Percentiles rank a stretch among this genome's conserved stretches.
phyloP scores from a whole-genome alignment of 352 stramenopile species.

The Elongisporangium prolatum region DNA sequence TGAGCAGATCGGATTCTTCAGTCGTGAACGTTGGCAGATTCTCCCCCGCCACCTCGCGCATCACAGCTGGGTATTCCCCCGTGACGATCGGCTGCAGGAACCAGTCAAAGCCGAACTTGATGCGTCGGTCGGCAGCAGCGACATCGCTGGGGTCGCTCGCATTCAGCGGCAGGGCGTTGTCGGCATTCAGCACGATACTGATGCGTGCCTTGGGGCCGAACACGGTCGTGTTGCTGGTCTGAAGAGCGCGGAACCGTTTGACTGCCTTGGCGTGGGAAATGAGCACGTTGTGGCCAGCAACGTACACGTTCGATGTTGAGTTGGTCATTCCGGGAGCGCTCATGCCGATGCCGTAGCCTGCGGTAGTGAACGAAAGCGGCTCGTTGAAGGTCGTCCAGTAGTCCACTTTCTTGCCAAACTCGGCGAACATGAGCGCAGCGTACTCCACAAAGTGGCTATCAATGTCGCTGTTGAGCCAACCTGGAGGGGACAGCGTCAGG shows the following conservation, averaged over 20 bases:
- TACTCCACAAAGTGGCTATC: constrained; percentile 70
- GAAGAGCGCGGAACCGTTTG: constrained; percentile 39
- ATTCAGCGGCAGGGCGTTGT: constrained; percentile 57
- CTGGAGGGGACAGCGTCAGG: constrained; percentile 34
- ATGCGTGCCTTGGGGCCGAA: constrained; percentile 43
- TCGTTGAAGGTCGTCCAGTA: constrained; percentile 94
- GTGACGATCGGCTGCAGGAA: constrained; percentile 73
- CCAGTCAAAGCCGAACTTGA: constrained; percentile 80
- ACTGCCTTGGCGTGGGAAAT: constrained; percentile 65
- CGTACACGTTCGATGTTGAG: constrained; percentile 28
- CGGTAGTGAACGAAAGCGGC: constrained; percentile 51
- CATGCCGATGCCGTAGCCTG: constrained; percentile 44
- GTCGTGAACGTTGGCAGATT: constrained; percentile 74
- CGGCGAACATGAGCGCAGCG: constrained; percentile 77
- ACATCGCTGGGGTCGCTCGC: constrained; percentile 19
- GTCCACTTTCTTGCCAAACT: constrained; percentile 89
- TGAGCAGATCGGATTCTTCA: constrained; percentile 44
- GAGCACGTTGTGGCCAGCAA: constrained; percentile 79
- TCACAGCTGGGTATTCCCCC: constrained; percentile 83
- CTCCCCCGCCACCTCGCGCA: constrained; percentile 55
- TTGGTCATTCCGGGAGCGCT: constrained; percentile 19
- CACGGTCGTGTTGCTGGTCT: constrained; percentile 6
- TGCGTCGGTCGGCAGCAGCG: constrained; percentile 47
- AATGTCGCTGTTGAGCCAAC: constrained; percentile 33
- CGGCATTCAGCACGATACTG: constrained; percentile 80